Evolutionary conservation across 495 filamentous ascomycete genomes (phyloP).

Genomic region (Durotheca rogersii): DNA sequence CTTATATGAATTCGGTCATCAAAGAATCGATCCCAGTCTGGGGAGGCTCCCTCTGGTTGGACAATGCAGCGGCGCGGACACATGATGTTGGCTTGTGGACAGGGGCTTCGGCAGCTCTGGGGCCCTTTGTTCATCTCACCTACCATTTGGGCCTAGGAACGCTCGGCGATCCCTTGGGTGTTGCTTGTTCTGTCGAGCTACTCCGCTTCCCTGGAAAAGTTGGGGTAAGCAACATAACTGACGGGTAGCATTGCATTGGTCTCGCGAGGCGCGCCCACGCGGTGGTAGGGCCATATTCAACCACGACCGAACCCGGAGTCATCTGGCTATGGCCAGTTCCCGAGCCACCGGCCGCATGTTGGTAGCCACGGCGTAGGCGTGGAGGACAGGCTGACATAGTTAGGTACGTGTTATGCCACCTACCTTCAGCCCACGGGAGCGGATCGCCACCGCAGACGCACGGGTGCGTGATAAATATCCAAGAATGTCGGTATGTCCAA

Average conservation of each 20-base stretch:
- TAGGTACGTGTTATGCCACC: too few relatives aligned
- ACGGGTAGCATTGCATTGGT: slow-evolving; percentile 21
- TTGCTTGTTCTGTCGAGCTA: slow-evolving; percentile 16
- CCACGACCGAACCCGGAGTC: too few relatives aligned
- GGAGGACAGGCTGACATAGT: too few relatives aligned
- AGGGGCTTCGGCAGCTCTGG: slow-evolving; percentile 20
- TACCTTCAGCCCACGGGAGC: slow-evolving; percentile 10
- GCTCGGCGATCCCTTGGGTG: slow-evolving; percentile 22
- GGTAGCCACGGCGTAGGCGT: too few relatives aligned
- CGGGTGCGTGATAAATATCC: too few relatives aligned
- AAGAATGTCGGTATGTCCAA: too few relatives aligned
- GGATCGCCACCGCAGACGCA: slow-evolving; percentile 12
- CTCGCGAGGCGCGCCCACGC: slow-evolving; percentile 25
- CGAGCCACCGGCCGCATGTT: too few relatives aligned
- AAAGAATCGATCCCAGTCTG: slow-evolving; percentile 19
- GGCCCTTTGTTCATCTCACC: slow-evolving; percentile 35
- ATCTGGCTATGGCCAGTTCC: too few relatives aligned
- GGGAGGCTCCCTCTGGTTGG: slow-evolving; percentile 30
- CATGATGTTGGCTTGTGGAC: slow-evolving; percentile 24
- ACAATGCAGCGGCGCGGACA: slow-evolving; percentile 19
- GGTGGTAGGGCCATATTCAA: slow-evolving; percentile 2
- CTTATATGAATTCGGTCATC: slow-evolving; percentile 32
- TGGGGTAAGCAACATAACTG: slow-evolving; percentile 33
- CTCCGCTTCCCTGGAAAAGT: slow-evolving; percentile 40
- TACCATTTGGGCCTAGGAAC: slow-evolving; percentile 23